These are phyloP conservation scores for Butyriboletus loyo DNA, from an alignment of 768 basidiomycete species.

Conservation along the genomic window DNA sequence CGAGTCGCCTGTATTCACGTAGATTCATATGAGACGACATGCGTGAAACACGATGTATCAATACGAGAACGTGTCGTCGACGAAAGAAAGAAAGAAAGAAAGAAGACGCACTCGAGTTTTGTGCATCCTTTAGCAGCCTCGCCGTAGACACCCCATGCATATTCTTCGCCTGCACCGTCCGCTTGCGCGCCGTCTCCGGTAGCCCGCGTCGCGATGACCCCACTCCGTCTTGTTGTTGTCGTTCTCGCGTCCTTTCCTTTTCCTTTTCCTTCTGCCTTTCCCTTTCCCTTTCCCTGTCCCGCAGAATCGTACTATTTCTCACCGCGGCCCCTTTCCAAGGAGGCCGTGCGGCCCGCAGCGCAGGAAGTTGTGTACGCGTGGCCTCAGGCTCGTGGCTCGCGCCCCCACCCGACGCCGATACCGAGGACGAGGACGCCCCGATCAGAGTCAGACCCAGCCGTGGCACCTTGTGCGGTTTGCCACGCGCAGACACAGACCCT, in stretches of 20 bases:
- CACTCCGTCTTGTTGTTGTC: not conserved
- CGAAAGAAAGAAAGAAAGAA: not conserved
- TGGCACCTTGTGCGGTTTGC: conserved; percentile 16
- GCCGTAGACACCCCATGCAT: conserved; percentile 9
- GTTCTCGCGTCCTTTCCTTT: not conserved
- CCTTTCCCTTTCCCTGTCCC: conserved; percentile 4
- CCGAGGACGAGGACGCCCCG: not conserved
- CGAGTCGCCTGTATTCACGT: not conserved
- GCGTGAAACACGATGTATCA: not conserved
- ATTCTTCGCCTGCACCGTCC: conserved; percentile 1
- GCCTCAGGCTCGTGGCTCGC: not conserved
- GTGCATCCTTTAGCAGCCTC: conserved; percentile 15
- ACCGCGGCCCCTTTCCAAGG: no score
- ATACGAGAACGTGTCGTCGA: not conserved
- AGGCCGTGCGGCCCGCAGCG: no score
- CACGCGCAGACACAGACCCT: not conserved
- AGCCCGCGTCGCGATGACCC: not conserved
- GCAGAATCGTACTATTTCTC: no score
- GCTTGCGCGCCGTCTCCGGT: conserved; percentile 15
- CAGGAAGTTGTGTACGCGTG: conserved; percentile 7
- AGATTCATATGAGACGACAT: not conserved
- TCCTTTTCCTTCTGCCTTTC: not conserved
- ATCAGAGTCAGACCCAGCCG: conserved; percentile 11
- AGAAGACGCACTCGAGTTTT: conserved; percentile 19
- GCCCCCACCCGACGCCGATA: not conserved